Evolutionary conservation across 1,139 yeast genomes (phyloP).

Genomic region (Scheffersomyces parashehatae): DNA sequence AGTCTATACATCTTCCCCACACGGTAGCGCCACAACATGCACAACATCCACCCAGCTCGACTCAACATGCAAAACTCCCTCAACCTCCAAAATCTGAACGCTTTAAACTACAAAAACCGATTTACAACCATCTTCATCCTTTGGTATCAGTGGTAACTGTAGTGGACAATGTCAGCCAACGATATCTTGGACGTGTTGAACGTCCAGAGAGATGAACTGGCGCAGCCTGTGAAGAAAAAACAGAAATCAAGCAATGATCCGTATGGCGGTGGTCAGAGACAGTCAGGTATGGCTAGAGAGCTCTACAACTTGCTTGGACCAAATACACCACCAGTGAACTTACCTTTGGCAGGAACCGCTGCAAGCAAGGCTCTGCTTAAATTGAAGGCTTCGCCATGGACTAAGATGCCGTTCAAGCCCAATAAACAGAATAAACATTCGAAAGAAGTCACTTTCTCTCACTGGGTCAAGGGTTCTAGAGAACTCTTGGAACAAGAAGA

Average conservation of each 20-base stretch:
- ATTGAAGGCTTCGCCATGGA: constrained; percentile 83
- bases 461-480: constrained; percentile 85
- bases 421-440: constrained; percentile 51
- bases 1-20: no score
- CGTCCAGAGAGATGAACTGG: constrained; percentile 48
- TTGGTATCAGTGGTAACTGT: neutral
- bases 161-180: constrained; percentile 42
- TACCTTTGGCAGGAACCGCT: constrained; percentile 46
- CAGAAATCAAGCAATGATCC: constrained; percentile 26
- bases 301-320: constrained; percentile 86
- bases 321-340: constrained; percentile 80
- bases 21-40: no score
- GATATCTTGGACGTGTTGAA: constrained; percentile 82
- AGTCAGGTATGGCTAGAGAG: constrained; percentile 89
- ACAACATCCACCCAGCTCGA: no score
- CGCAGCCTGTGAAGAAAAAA: constrained; percentile 42
- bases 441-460: constrained; percentile 51
- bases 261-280: constrained; percentile 31
- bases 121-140: neutral
- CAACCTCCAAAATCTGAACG: neutral
- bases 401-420: constrained; percentile 56
- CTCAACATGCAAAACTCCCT: neutral
- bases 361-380: constrained; percentile 67
- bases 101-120: neutral
- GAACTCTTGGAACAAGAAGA: constrained; percentile 45